Evolutionary conservation across 1,284 basidiomycete species (phyloP), one percentile per base, ranked within the genome.

Genomic region (Pseudozyma thailandica): DNA sequence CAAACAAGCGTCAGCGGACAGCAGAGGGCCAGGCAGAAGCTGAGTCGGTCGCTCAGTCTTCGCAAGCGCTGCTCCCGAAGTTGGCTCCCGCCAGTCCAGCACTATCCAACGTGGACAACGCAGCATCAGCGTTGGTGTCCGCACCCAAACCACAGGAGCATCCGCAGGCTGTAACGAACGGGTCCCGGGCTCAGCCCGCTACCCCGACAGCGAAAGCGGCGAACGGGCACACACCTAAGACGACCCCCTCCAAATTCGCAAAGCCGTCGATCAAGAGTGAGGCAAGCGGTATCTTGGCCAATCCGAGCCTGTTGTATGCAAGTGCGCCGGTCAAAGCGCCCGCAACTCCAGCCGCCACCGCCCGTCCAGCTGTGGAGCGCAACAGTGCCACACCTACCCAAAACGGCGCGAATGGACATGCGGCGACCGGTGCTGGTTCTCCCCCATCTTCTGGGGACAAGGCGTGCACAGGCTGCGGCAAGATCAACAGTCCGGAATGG

Each of bases 401-500:
- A 20, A 23, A 16, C n/a, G 16, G 27, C 33, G 25, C 54, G 15
- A 57, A 52, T 23, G 52, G 50, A 8, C 50, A 54, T 20, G 26
- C 37, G 18, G 47, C 44, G 21, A 18, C 50, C 18, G 50, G 30
- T 16, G 50, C 25, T 18, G 54, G 43, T 25, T 58, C 62, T 2
- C 62, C 62, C 1, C 49, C 37, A 15, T 50, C 62, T 2, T 58
- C 63, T 1, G 50, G 44, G 18, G 66, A 65, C 53, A 82, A 81
- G 45, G 52, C 58, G 13, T 83, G 83, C 74, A 73, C 76, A 7
- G 82, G 80, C 50, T 84, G 83, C 46, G 82, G 82, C 30, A 82
- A 78, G 44, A 69, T 89, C 13, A 89, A 90, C 50, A 93, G 91
- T 75, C 94, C 94, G 0, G 94, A 97, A 83, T 97, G 94, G 94